These are phyloP conservation scores for Coniferiporia weirii DNA, from an alignment of 1,284 basidiomycete genomes.

Conservation along the genomic window DNA sequence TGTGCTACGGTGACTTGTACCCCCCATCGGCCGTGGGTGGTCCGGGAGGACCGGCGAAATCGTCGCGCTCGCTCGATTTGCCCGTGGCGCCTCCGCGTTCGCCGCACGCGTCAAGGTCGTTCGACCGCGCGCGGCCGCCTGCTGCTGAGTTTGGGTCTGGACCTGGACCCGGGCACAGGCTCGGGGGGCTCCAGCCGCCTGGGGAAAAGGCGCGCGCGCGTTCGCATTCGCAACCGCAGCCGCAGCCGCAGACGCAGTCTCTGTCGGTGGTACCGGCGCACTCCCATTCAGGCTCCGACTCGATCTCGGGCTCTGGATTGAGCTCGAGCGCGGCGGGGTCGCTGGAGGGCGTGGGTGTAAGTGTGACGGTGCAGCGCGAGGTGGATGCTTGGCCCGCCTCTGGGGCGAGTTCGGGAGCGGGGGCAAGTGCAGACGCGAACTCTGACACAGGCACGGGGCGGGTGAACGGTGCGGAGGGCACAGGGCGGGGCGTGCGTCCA, in stretches of 20 bases:
- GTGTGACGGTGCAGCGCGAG: conserved; percentile 14
- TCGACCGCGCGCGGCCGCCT: not conserved
- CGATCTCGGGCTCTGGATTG: not conserved
- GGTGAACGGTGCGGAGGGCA: too few relatives aligned
- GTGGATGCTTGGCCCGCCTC: not conserved
- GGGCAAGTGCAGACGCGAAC: too few relatives aligned
- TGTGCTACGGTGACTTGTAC: conserved; percentile 42
- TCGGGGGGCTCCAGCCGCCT: too few relatives aligned
- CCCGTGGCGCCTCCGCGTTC: not conserved
- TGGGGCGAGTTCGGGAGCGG: not conserved
- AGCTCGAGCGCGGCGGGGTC: not conserved
- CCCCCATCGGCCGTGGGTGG: not conserved
- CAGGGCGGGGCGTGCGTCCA: not conserved
- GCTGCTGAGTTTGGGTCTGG: not conserved
- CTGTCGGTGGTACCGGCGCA: not conserved
- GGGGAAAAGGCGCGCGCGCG: not conserved
- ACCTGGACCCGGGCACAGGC: too few relatives aligned
- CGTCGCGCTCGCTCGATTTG: not conserved
- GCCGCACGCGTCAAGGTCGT: not conserved
- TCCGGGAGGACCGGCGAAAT: not conserved
- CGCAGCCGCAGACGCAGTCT: too few relatives aligned
- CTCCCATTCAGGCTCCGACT: not conserved
- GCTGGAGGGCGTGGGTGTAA: conserved; percentile 1
- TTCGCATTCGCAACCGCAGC: not conserved
- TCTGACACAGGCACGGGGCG: too few relatives aligned